These are phyloP conservation scores for Trichoderma atrobrunneum DNA, from an alignment of 2,329 filamentous ascomycete genomes.

Conservation along the genomic window DNA sequence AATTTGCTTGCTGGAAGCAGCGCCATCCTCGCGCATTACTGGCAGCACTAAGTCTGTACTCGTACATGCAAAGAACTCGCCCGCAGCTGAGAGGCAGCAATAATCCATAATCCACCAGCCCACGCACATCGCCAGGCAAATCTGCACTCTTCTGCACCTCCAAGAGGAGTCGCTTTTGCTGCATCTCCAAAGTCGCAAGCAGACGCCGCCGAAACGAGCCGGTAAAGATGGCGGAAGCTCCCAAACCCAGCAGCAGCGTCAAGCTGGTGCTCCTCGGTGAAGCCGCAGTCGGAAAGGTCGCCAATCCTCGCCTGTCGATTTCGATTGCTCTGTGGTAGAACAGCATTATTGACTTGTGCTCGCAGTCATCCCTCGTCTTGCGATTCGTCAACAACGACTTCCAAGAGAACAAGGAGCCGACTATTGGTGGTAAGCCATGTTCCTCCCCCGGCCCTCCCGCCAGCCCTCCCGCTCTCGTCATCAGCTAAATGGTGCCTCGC, in stretches of 20 bases:
- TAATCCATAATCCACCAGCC: constrained; percentile 6
- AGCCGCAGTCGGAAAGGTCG: constrained; percentile 96
- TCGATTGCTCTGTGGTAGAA: background rate
- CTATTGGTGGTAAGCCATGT: constrained; percentile 77
- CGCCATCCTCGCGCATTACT: constrained; percentile 14
- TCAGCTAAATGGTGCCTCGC: constrained; percentile 11
- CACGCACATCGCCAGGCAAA: background rate
- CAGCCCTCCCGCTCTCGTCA: background rate
- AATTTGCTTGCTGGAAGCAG: constrained; percentile 7
- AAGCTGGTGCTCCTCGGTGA: constrained; percentile 98
- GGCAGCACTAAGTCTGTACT: background rate
- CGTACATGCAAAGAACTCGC: background rate
- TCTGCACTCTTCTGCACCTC: background rate
- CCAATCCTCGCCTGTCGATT: constrained; percentile 20
- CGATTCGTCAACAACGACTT: constrained; percentile 99
- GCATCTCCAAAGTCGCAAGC: background rate
- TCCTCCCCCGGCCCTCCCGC: constrained; percentile 20
- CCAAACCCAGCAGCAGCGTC: constrained; percentile 98
- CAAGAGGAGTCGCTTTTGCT: background rate
- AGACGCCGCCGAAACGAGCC: background rate
- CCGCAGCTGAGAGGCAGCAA: constrained; percentile 13
- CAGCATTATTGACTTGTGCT: constrained; percentile 25
- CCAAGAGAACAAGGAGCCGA: constrained; percentile 99
- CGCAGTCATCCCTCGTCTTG: constrained; percentile 89
- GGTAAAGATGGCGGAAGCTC: constrained; percentile 47